These are phyloP conservation scores for Grosmannia clavigera DNA, from an alignment of 2,329 filamentous ascomycete genomes.

Conservation along the genomic window DNA sequence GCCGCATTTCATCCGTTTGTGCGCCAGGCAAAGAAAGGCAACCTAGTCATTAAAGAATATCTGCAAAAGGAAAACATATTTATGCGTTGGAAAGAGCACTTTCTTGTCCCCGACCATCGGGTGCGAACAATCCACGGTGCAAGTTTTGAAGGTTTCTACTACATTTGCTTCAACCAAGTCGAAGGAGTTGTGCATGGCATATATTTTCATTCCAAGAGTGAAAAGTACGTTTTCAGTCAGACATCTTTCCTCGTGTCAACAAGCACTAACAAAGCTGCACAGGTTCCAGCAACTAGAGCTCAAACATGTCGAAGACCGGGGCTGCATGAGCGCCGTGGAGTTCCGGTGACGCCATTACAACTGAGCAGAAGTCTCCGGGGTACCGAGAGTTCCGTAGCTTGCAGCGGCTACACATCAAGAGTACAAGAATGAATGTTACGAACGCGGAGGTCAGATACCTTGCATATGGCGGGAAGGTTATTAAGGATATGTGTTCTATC, in stretches of 20 bases:
- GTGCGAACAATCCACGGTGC: conserved; percentile 85
- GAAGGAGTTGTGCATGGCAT: conserved; percentile 81
- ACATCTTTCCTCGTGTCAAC: neutral
- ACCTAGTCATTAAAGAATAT: conserved; percentile 52
- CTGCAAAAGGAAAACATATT: conserved; percentile 80
- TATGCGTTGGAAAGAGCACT: conserved; percentile 99
- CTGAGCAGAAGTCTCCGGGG: neutral
- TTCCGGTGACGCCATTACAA: conserved; percentile 51
- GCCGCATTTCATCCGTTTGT: conserved; percentile 67
- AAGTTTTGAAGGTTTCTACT: conserved; percentile 97
- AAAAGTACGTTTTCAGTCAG: conserved; percentile 56
- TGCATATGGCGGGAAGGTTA: neutral
- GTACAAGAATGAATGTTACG: neutral
- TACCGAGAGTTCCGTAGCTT: neutral
- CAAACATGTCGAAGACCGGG: conserved; percentile 73
- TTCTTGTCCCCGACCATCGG: conserved; percentile 87
- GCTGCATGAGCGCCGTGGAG: conserved; percentile 77
- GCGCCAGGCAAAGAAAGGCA: conserved; percentile 45
- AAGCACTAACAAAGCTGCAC: neutral
- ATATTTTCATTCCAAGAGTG: conserved; percentile 96
- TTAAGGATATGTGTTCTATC: neutral
- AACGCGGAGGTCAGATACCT: neutral
- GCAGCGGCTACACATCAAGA: neutral
- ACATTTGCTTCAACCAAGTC: conserved; percentile 95
- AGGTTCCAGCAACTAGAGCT: conserved; percentile 91